Base-by-base conservation (phyloP, 306 rosid genomes). In the Ammopiptanthus mongolicus region DNA sequence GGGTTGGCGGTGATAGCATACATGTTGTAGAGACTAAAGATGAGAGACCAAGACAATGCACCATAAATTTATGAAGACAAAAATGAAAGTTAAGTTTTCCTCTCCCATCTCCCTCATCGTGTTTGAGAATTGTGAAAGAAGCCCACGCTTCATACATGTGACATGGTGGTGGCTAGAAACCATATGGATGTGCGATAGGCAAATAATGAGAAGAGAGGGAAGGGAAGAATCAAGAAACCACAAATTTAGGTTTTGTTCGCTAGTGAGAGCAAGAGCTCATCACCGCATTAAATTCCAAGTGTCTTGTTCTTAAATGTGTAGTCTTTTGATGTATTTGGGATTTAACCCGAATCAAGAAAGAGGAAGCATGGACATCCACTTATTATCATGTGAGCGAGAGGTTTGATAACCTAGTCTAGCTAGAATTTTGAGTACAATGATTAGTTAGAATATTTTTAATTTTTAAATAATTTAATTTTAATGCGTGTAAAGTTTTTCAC, bases 221-320 rank as follows among this genome's bases (percentile, higher is more conserved):
- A 55, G 33, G 29, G 34, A 57, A 67, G 23, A 19, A 47, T 22
- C 5, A 44, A 63, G 57, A 41, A 17, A 42, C 74, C 53, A 55
- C 36, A 44, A 57, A 78, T 6, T 71, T 64, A 3, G 78, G 37
- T 78, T 60, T 72, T 64, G 77, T 53, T 64, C 29, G 42, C 60
- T 52, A 29, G 67, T 50, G 82, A 71, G 73, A 29, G 21, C 66
- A 61, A 8, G 12, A 28, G 8, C 28, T 61, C 58, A 61, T 57
- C 28, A 37, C 14, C 15, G 17, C 77, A 63, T 71, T 71, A 18
- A 71, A 51, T 70, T 31, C 25, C 3, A 2, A 6, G n/a, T 79
- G 52, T 63, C 68, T 41, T 3, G 15, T 78, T 59, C 48, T 34
- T 47, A 15, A 36, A 52, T 15, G 18, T 76, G 5, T 67, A 34